Conservation (phyloP, 2,329 filamentous ascomycete species). For the Phoma sp. region DNA sequence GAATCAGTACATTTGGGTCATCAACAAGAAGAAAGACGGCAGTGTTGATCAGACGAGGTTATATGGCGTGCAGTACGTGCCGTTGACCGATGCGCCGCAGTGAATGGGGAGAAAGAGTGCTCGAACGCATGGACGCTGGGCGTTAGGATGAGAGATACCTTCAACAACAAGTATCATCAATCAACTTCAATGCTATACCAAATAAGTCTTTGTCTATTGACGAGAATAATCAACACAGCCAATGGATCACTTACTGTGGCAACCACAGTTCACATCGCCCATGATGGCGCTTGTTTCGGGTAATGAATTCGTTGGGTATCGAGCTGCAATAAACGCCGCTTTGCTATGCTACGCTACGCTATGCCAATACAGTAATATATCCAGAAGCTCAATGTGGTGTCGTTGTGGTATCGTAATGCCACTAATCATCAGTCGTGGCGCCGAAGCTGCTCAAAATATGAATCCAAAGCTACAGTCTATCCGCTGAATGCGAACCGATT, state of each 20-base stretch:
- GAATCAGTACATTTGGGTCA: slow-evolving; percentile 72
- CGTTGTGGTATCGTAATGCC: not conserved
- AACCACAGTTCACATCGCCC: too few relatives aligned
- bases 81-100: slow-evolving; percentile 71
- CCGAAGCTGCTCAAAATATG: not conserved
- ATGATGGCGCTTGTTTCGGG: too few relatives aligned
- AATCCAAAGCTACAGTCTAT: slow-evolving; percentile 13
- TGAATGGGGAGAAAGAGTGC: not conserved
- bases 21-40: slow-evolving; percentile 74
- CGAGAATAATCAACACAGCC: too few relatives aligned
- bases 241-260: too few relatives aligned
- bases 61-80: slow-evolving; percentile 78
- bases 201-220: too few relatives aligned
- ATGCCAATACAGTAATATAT: slow-evolving; percentile 1
- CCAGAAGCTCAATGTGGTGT: not conserved
- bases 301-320: not conserved
- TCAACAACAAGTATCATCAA: slow-evolving; percentile 6
- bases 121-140: not conserved
- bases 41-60: slow-evolving; percentile 60
- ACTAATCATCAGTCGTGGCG: not conserved
- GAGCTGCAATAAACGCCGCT: not conserved
- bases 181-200: not conserved
- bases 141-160: not conserved
- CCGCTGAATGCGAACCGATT: slow-evolving; percentile 47
- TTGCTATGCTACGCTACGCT: slow-evolving; percentile 7